Base-by-base conservation (phyloP, 352 stramenopile genomes). In the Globisporangium parvum region DNA sequence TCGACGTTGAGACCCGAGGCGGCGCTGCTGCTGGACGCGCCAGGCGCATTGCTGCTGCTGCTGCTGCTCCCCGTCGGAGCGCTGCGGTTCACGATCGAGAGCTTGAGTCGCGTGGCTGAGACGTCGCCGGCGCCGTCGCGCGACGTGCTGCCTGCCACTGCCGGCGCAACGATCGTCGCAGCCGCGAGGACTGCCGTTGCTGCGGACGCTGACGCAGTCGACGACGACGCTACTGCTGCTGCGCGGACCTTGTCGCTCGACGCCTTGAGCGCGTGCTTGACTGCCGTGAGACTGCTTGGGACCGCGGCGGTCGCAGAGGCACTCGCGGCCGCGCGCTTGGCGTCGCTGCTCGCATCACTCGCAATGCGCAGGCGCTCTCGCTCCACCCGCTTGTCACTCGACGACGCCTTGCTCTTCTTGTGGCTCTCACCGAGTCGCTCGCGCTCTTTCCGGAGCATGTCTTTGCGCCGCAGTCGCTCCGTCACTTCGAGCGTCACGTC, bases 401-500 rank as follows among this genome's bases (percentile, higher is more conserved):
- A 56, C 28, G 59, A 56, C 51, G 77, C 85, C 41, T 76, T 87
- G 28, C 18, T 18, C 28, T 85, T 71, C 18, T 18, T 47, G 20
- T 88, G 31, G 31, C 31, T 14, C 31, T 37, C 76, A 20, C 64
- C 71, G 35, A 90, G 62, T 6, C 85, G 82, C 24, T 79, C 70
- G 15, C 73, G 71, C 47, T 94, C 81, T 49, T 91, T 91, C 20
- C 81, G 80, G 33, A 87, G 21, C 26, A 91, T 62, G 18, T 91
- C 75, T 10, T 80, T 78, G 14, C 84, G 81, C 9, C 78, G 80
- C 51, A 88, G 62, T 20, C 80, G 73, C 59, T 94, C 85, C 24
- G 64, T 76, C 17, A 93, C 77, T 40, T 94, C 85, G 24, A 94
- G 57, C 26, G 85, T 91, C 18, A 90, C 75, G 47, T 92, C 83